phyloP scores from a whole-genome alignment of 192 early-diverging fungal species.

The Entomortierella lignicola region DNA sequence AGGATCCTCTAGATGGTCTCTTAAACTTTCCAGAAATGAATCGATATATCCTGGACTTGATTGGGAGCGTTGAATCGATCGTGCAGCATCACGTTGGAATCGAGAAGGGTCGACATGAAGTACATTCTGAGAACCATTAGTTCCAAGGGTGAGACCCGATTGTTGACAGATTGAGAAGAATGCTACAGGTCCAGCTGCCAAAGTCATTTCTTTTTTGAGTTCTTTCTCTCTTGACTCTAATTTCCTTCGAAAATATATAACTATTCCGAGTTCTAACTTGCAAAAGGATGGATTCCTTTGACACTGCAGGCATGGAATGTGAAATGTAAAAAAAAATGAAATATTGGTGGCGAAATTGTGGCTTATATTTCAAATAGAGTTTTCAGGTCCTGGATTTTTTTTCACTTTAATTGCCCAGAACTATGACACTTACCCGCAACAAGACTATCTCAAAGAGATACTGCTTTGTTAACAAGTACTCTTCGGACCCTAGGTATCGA shows the following conservation, averaged over 20 bases:
- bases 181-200: constrained; percentile 7
- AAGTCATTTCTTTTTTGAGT: neutral
- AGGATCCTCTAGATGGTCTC: constrained; percentile 41
- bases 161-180: constrained; percentile 43
- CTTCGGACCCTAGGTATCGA: neutral
- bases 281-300: too few relatives aligned
- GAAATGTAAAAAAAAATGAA: too few relatives aligned
- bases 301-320: too few relatives aligned
- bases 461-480: neutral
- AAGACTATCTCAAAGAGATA: neutral
- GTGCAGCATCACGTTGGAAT: constrained; percentile 33
- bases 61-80: constrained; percentile 21
- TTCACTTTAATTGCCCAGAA: constrained; percentile 10
- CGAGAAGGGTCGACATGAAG: constrained; percentile 29
- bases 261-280: too few relatives aligned
- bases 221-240: too few relatives aligned
- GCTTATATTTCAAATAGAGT: too few relatives aligned
- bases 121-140: constrained; percentile 11
- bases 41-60: constrained; percentile 17
- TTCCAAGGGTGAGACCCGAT: constrained; percentile 25
- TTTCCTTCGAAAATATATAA: too few relatives aligned
- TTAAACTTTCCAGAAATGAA: constrained; percentile 46
- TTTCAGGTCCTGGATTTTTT: too few relatives aligned
- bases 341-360: too few relatives aligned
- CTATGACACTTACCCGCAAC: neutral